phyloP scores from a whole-genome alignment of 768 basidiomycete species.

The Daedaleopsis nitida region DNA sequence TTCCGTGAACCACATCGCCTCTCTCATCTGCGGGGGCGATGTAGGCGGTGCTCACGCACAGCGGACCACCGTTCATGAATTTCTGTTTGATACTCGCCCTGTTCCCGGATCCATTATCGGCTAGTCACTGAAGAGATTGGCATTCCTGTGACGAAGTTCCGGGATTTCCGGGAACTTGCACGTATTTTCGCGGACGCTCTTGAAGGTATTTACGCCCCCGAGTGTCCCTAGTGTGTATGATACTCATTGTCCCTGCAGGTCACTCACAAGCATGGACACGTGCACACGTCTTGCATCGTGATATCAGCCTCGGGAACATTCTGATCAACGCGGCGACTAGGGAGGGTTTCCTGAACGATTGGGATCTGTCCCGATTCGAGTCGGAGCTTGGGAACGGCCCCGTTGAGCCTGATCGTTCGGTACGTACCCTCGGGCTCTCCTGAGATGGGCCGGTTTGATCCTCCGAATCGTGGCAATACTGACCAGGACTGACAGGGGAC shows the following conservation, averaged over 20 bases:
- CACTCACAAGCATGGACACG: background rate
- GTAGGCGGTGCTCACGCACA: slow-evolving; percentile 1
- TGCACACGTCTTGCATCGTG: background rate
- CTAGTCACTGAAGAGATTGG: slow-evolving; percentile 9
- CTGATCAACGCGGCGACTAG: background rate
- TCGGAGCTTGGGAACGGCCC: background rate
- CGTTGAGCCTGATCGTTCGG: background rate
- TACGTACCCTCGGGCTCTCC: background rate
- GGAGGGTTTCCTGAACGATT: background rate
- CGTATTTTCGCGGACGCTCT: background rate
- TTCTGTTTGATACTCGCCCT: background rate
- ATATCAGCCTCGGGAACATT: slow-evolving; percentile 1
- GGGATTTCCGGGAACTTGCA: background rate
- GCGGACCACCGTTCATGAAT: background rate
- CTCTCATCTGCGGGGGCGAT: slow-evolving; percentile 14
- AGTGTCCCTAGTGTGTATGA: background rate
- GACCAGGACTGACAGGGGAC: slow-evolving; percentile 2
- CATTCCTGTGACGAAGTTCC: slow-evolving; percentile 1
- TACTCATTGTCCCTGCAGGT: background rate
- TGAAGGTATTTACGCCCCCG: no score
- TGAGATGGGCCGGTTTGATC: background rate
- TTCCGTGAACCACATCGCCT: background rate
- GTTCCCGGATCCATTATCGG: slow-evolving; percentile 9
- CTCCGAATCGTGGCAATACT: no score
- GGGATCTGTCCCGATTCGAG: background rate